Evolutionary conservation across 805 yeast species (phyloP).

Genomic region (Kluyveromyces siamensis): DNA sequence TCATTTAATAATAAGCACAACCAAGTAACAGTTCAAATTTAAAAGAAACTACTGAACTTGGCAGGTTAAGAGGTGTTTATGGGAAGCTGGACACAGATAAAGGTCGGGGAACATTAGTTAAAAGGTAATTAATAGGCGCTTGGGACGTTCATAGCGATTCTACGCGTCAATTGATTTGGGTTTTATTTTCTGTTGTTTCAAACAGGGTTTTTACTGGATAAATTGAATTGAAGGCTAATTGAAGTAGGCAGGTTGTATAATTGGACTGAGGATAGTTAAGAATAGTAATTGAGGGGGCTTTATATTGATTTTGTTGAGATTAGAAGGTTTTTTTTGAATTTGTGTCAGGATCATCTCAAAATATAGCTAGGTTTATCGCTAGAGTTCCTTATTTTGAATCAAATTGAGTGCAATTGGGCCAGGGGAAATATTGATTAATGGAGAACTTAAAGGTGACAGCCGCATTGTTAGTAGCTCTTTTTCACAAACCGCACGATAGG

Average conservation of each 20-base stretch:
- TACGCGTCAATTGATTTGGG: background rate
- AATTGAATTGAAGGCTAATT: background rate
- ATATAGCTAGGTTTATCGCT: no score
- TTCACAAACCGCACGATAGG: conserved; percentile 37
- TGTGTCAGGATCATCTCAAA: no score
- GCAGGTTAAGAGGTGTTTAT: background rate
- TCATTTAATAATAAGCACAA: background rate
- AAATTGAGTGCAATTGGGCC: background rate
- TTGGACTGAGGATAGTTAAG: no score
- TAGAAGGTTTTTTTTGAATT: no score
- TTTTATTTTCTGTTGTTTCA: background rate
- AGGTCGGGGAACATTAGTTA: background rate
- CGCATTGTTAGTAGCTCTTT: conserved; percentile 33
- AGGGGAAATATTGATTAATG: background rate
- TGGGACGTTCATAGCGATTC: background rate
- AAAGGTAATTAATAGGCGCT: background rate
- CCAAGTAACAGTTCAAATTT: background rate
- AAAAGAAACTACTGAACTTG: no score
- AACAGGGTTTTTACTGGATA: background rate
- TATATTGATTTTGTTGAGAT: no score
- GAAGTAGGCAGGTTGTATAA: background rate
- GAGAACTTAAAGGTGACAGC: conserved; percentile 16
- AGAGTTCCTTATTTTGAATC: background rate
- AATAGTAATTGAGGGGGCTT: no score
- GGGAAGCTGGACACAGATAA: background rate